phyloP scores from a whole-genome alignment of 192 early-diverging fungal species.

The Podila horticola region DNA sequence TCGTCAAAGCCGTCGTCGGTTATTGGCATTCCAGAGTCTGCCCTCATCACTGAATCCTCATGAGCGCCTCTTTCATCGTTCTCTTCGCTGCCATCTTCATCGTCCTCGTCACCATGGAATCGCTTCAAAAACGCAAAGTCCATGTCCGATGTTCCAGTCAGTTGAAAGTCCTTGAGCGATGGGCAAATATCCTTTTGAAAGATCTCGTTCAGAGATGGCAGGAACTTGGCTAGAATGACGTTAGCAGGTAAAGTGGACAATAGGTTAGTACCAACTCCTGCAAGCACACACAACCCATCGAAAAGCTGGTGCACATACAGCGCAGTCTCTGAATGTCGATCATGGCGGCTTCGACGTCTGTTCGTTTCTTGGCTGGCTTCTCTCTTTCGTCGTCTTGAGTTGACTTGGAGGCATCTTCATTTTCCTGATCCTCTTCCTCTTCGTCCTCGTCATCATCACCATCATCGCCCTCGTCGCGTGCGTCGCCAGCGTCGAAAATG shows the following conservation, averaged over 20 bases:
- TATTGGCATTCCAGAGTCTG: background rate
- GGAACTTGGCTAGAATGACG: conserved; percentile 54
- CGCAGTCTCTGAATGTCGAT: conserved; percentile 43
- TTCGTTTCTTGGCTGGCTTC: conserved; percentile 20
- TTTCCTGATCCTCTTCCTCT: conserved; percentile 22
- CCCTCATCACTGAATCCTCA: conserved; percentile 13
- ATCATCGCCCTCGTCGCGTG: conserved; percentile 59
- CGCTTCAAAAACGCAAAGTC: conserved; percentile 69
- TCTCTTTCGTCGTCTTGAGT: conserved; percentile 14
- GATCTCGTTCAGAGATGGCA: conserved; percentile 51
- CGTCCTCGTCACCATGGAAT: conserved; percentile 57
- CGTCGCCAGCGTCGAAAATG: conserved; percentile 95
- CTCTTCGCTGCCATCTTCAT: conserved; percentile 15
- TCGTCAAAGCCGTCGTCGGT: conserved; percentile 17
- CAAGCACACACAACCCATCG: background rate
- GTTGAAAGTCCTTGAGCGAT: conserved; percentile 76
- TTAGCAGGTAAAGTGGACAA: background rate
- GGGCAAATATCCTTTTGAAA: conserved; percentile 72
- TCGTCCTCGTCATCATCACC: conserved; percentile 54
- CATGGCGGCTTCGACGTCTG: conserved; percentile 12
- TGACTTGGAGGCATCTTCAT: conserved; percentile 1
- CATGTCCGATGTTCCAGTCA: conserved; percentile 66
- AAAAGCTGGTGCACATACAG: conserved; percentile 5
- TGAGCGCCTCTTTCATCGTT: conserved; percentile 5
- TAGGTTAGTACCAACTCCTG: background rate